Base-by-base conservation (phyloP, 2,329 filamentous ascomycete species). In the Coniochaeta prunicola region DNA sequence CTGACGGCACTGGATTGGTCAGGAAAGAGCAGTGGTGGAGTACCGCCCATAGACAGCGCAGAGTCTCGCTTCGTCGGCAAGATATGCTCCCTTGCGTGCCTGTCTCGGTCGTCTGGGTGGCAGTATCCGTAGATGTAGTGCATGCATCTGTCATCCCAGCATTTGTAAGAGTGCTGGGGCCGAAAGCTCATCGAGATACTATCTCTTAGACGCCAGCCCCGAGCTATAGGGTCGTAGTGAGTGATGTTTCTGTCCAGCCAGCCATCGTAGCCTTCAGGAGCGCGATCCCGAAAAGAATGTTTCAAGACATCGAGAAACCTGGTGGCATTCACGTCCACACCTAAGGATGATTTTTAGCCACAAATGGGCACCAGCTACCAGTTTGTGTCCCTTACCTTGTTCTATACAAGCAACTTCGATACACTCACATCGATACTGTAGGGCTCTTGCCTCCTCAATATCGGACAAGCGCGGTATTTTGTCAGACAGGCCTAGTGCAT, bases 381-480 rank as follows among this genome's bases (percentile, higher is more conserved):
- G 55, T 26, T 31, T 45, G 56, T 38, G 56, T 42, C 48, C 65
- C 74, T 53, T 73, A 80, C 77, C 77, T 70, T 76, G 70, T 19
- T 79, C 76, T 61, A 81, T 67, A 64, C 80, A 80, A 59, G 76
- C 77, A 57, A 73, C 74, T 65, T 84, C 80, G 58, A 85, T 77
- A 67, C 80, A 82, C 70, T 85, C 82, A 70, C 81, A 84, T 63
- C 78, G 78, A 65, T 84, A 82, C 67, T 85, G 82, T 57, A 84
- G 70, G 38, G 76, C 74, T 59, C 82, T 76, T 28, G 82, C 82
- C 68, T 85, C 82, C 68, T 85, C 82, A 26, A 77, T 74, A 62
- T 83, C 79, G 57, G 80, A 84, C 58, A 83, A 69, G 62, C 75
- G 71, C 26, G 77, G 76, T 54, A 79, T 67, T 61, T 69, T 70